Percentiles rank a stretch among this genome's conserved stretches.
phyloP scores from a whole-genome alignment of 257 asterid genomes.

The Linaria vulgaris region DNA sequence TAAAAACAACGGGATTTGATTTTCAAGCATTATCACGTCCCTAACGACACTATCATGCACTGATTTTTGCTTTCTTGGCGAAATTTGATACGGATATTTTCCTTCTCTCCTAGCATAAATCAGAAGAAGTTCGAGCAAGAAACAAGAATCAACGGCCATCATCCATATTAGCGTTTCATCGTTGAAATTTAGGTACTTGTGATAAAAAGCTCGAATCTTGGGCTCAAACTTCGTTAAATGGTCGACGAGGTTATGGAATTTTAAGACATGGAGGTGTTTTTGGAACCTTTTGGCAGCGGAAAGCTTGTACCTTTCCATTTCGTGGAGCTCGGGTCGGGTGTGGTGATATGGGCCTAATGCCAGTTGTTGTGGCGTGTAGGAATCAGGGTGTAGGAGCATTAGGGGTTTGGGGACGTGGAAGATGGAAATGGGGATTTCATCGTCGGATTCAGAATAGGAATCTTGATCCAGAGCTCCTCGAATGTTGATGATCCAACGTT shows the following conservation, averaged over 20 bases:
- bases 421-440: slow-evolving; percentile 38
- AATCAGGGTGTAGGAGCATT: slow-evolving; percentile 42
- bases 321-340: slow-evolving; percentile 55
- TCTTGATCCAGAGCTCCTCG: slow-evolving; percentile 54
- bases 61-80: slow-evolving; percentile 36
- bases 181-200: slow-evolving; percentile 48
- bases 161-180: slow-evolving; percentile 72
- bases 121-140: slow-evolving; percentile 60
- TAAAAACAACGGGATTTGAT: slow-evolving; percentile 61
- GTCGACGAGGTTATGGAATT: slow-evolving; percentile 48
- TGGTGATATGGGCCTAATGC: slow-evolving; percentile 79
- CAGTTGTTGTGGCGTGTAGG: slow-evolving; percentile 58
- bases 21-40: slow-evolving; percentile 64
- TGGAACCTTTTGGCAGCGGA: slow-evolving; percentile 49
- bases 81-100: not conserved
- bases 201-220: slow-evolving; percentile 53
- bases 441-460: slow-evolving; percentile 35
- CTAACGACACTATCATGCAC: slow-evolving; percentile 50
- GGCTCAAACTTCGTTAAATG: slow-evolving; percentile 40
- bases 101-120: slow-evolving; percentile 28
- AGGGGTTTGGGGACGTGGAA: slow-evolving; percentile 62
- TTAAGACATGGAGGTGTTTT: slow-evolving; percentile 31
- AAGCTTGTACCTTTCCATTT: slow-evolving; percentile 68
- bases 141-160: slow-evolving; percentile 71
- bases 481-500: slow-evolving; percentile 66